Evolutionary conservation across 2,329 filamentous ascomycete genomes (phyloP), one percentile per base, ranked within the genome.

Genomic region (Aspergillus bombycis): DNA sequence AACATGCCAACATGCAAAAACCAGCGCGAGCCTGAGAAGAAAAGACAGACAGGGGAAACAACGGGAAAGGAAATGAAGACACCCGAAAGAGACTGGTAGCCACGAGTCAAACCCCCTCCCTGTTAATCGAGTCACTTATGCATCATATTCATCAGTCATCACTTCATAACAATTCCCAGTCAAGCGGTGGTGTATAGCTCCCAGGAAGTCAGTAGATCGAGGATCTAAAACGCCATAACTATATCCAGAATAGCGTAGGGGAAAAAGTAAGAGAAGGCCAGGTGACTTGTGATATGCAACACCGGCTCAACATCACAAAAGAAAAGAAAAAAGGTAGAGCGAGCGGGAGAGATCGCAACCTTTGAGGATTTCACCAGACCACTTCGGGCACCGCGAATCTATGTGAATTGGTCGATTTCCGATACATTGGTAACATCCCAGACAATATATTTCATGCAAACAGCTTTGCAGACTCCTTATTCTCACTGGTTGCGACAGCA

Each of bases 401-500:
- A 26, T 38, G 52, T 11, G 9, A 26, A 26, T 38, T 21, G 30
- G 32, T 52, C n/a, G 21, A 38, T 23, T 19, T 26, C 36, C 28
- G 21, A n/a, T 21, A 26, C n/a, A 21, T 16, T 23, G 34, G 12
- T n/a, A 21, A 16, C 21, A 55, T 55, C 52, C n/a, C 52, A 6
- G 52, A 11, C 21, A 11, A n/a, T 23, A 12, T 14, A n/a, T 14
- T 52, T 62, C 69, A 77, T 62, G 72, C 60, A 59, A 74, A 77
- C 53, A 78, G 65, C 63, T 75, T 76, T 10, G 76, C 62, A 8
- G 73, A 64, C 23, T 72, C 72, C 65, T 79, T 78, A 59, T 81
- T 79, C 64, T 81, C 81, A 60, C 80, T 81, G 8, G 82, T 83
- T 38, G 82, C 82, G 58, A 83, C 81, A 28, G 82, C 82, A 46